Conservation (phyloP, 495 filamentous ascomycete genomes). For the Echria macrotheca region DNA sequence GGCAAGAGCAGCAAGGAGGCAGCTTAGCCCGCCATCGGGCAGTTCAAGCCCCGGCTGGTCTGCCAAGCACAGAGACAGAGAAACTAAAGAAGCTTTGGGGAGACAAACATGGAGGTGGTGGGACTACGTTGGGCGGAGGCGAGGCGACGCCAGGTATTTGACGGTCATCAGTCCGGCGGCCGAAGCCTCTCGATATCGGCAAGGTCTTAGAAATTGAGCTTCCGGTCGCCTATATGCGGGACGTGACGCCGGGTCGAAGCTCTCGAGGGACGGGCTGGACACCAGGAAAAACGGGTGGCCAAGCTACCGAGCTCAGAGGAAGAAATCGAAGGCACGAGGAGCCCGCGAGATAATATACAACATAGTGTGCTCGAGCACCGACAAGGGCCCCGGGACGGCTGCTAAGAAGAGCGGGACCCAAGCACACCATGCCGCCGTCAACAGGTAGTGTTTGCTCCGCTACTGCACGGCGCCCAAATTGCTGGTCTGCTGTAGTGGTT, state of each 20-base stretch:
- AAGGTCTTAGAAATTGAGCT: conserved; percentile 10
- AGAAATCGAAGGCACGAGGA: not conserved
- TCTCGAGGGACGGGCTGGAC: conserved; percentile 1
- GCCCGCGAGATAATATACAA: conserved; percentile 6
- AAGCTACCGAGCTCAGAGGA: conserved; percentile 5
- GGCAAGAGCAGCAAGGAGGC: conserved; percentile 2
- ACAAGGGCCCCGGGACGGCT: conserved; percentile 4
- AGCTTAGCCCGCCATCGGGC: conserved; percentile 17
- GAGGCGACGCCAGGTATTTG: conserved; percentile 14
- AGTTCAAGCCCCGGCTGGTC: not conserved
- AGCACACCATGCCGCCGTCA: not conserved
- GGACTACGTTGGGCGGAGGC: conserved; percentile 14
- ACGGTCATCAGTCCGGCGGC: conserved; percentile 18
- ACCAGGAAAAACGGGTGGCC: not conserved
- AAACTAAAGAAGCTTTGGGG: conserved; percentile 7
- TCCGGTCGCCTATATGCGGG: conserved; percentile 20
- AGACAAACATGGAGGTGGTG: conserved; percentile 17
- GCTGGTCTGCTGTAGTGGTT: not conserved
- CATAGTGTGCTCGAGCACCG: conserved; percentile 6
- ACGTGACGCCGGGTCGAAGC: conserved; percentile 1
- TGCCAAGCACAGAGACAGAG: not conserved
- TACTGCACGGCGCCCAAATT: not conserved
- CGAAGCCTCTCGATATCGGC: conserved; percentile 9
- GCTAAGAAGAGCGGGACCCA: not conserved
- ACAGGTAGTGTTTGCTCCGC: not conserved